Evolutionary conservation across 495 filamentous ascomycete genomes (phyloP).

Genomic region (Gamarada debralockiae): DNA sequence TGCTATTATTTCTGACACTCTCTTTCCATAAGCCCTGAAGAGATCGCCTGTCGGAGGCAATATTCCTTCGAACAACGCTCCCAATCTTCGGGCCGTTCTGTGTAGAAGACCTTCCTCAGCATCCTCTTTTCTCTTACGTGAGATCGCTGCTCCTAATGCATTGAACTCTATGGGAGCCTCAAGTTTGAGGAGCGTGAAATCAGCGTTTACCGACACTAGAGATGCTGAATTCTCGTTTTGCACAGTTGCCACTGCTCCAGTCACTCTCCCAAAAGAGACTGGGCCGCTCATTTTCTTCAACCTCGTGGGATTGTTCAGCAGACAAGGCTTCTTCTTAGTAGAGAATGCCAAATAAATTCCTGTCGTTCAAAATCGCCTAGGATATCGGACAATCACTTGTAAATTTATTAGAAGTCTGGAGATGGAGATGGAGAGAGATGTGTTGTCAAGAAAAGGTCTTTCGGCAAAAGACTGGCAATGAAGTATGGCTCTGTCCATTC

Average conservation of each 20-base stretch:
- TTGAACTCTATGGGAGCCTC: constrained; percentile 30
- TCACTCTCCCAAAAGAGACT: not conserved
- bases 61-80: constrained; percentile 20
- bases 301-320: too few relatives aligned
- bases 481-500: too few relatives aligned
- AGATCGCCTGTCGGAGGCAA: constrained; percentile 21
- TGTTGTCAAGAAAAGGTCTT: too few relatives aligned
- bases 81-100: constrained; percentile 25
- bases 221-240: constrained; percentile 11
- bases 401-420: too few relatives aligned
- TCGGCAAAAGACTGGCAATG: too few relatives aligned
- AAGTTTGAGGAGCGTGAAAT: constrained; percentile 30
- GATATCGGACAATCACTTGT: too few relatives aligned
- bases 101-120: constrained; percentile 29
- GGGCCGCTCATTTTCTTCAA: too few relatives aligned
- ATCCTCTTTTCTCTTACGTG: constrained; percentile 14
- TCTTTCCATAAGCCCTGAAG: constrained; percentile 22
- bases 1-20: constrained; percentile 24
- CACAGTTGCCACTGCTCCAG: not conserved
- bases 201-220: constrained; percentile 8
- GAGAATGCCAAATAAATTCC: too few relatives aligned
- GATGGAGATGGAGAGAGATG: too few relatives aligned
- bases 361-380: too few relatives aligned
- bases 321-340: too few relatives aligned
- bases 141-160: constrained; percentile 20